These are phyloP conservation scores for Fusarium heterosporum DNA, from an alignment of 2,329 filamentous ascomycete genomes.

Conservation along the genomic window DNA sequence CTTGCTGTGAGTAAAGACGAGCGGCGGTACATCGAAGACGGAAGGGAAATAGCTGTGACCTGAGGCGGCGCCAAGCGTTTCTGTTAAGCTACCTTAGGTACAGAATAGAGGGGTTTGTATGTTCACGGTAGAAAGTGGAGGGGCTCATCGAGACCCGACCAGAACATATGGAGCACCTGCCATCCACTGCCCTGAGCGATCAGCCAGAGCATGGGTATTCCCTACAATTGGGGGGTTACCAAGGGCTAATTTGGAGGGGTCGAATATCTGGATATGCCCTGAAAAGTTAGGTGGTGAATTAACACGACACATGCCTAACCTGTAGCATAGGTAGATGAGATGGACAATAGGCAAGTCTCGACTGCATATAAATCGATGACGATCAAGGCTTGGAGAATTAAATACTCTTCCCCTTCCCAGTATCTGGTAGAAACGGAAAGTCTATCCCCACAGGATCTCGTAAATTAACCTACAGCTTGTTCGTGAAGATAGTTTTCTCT, in stretches of 20 bases:
- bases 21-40: neutral
- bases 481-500: neutral
- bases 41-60: neutral
- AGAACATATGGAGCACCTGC: slow-evolving; percentile 15
- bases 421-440: neutral
- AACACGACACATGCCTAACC: neutral
- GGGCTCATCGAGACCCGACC: slow-evolving; percentile 23
- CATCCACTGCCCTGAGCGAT: slow-evolving; percentile 2
- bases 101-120: slow-evolving; percentile 19
- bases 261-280: slow-evolving; percentile 4
- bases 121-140: slow-evolving; percentile 28
- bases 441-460: neutral
- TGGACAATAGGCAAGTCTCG: neutral
- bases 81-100: neutral
- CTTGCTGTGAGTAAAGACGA: neutral
- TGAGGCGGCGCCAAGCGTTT: neutral
- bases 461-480: neutral
- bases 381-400: neutral
- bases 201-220: slow-evolving; percentile 25
- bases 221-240: slow-evolving; percentile 28
- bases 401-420: neutral
- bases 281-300: slow-evolving; percentile 11
- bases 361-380: neutral
- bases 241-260: slow-evolving; percentile 23
- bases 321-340: neutral